Percentiles rank a stretch among this genome's conserved stretches.
These are phyloP conservation scores for Cyberlindnera xylosilytica DNA, from an alignment of 805 yeast species.

Conservation along the genomic window DNA sequence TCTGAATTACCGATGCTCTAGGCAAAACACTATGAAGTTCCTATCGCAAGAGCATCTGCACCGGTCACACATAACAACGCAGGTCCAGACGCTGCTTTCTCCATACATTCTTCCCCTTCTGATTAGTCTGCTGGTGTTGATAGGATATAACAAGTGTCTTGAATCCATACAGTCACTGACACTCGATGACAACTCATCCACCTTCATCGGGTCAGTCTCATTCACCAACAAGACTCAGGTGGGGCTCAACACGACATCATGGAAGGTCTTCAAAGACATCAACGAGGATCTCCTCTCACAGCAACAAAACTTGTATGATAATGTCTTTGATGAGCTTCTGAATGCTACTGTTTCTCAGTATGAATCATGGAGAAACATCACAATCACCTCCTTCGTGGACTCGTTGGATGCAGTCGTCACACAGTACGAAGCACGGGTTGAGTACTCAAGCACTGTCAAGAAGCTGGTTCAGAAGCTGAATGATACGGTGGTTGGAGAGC, in stretches of 20 bases:
- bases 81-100: constrained; percentile 6
- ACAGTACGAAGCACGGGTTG: background rate
- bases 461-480: constrained; percentile 2
- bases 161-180: background rate
- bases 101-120: constrained; percentile 5
- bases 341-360: background rate
- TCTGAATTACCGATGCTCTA: background rate
- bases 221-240: background rate
- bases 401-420: constrained; percentile 3
- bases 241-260: background rate
- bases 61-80: constrained; percentile 6
- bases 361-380: constrained; percentile 3
- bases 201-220: background rate
- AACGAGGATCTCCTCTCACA: background rate
- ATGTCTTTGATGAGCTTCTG: background rate
- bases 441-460: background rate
- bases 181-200: background rate
- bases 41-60: constrained; percentile 11
- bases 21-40: constrained; percentile 7
- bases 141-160: background rate
- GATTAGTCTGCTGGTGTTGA: background rate
- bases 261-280: background rate
- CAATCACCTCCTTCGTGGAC: background rate
- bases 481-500: constrained; percentile 2
- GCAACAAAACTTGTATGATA: background rate